phyloP scores from a whole-genome alignment of 2,329 filamentous ascomycete species.

The Coniella vitis region DNA sequence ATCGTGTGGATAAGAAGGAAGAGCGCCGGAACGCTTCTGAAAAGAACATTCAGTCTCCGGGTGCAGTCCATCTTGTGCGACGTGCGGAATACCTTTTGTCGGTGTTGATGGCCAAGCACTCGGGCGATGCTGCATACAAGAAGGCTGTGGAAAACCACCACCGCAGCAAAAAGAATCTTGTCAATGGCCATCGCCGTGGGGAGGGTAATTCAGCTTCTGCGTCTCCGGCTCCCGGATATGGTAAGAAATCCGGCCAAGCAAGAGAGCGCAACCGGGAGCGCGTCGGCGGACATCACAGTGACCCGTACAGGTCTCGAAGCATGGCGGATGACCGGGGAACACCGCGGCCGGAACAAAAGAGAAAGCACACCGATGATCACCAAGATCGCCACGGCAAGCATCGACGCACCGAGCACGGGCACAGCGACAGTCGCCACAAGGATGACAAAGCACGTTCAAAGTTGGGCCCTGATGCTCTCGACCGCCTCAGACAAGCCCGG shows the following conservation, averaged over 20 bases:
- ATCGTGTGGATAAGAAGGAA: slow-evolving; percentile 96
- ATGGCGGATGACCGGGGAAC: slow-evolving; percentile 45
- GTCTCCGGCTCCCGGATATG: slow-evolving; percentile 58
- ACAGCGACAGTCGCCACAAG: slow-evolving; percentile 32
- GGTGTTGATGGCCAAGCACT: slow-evolving; percentile 83
- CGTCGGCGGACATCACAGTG: slow-evolving; percentile 40
- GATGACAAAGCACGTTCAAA: slow-evolving; percentile 32
- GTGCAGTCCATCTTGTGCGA: slow-evolving; percentile 93
- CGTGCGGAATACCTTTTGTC: slow-evolving; percentile 92
- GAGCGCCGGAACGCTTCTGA: slow-evolving; percentile 74
- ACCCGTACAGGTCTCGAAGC: slow-evolving; percentile 45
- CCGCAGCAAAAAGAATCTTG: slow-evolving; percentile 80
- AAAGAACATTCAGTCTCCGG: slow-evolving; percentile 82
- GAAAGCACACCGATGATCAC: slow-evolving; percentile 51
- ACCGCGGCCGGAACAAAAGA: slow-evolving; percentile 50
- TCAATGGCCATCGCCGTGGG: slow-evolving; percentile 54
- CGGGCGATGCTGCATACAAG: slow-evolving; percentile 67
- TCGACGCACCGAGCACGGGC: slow-evolving; percentile 41
- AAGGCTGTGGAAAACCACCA: slow-evolving; percentile 86
- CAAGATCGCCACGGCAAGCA: slow-evolving; percentile 45
- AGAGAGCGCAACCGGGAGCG: slow-evolving; percentile 43
- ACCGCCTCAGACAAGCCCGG: slow-evolving; percentile 27
- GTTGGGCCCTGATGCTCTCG: slow-evolving; percentile 29
- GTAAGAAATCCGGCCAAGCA: slow-evolving; percentile 40
- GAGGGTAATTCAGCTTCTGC: slow-evolving; percentile 57